Percentiles rank a stretch among this genome's conserved stretches.
Evolutionary conservation across 2,329 filamentous ascomycete genomes (phyloP).

Genomic region (Furcasterigmium furcatum): DNA sequence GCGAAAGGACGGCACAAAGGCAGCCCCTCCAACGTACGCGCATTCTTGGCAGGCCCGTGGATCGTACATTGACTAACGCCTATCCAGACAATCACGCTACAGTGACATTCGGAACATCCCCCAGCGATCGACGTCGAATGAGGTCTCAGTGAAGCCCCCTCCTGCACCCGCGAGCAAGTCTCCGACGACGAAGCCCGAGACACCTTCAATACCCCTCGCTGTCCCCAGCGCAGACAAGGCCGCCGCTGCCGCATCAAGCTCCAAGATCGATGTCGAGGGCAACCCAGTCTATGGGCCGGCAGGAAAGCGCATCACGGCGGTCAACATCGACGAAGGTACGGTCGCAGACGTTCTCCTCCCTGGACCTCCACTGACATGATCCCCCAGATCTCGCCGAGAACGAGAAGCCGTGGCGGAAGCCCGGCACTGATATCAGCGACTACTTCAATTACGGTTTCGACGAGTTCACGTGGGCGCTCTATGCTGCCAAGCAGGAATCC

Average conservation of each 20-base stretch:
- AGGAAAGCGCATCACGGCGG: slow-evolving; percentile 76
- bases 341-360: background rate
- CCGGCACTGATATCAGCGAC: slow-evolving; percentile 90
- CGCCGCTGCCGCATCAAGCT: slow-evolving; percentile 68
- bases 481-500: slow-evolving; percentile 82
- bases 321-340: slow-evolving; percentile 68
- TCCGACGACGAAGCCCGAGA: slow-evolving; percentile 24
- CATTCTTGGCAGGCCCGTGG: background rate
- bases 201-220: slow-evolving; percentile 19
- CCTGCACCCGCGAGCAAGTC: slow-evolving; percentile 39
- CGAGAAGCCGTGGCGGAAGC: slow-evolving; percentile 92
- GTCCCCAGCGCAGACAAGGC: slow-evolving; percentile 48
- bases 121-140: slow-evolving; percentile 53
- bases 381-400: slow-evolving; percentile 65
- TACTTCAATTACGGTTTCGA: slow-evolving; percentile 99
- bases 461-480: slow-evolving; percentile 96
- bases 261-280: slow-evolving; percentile 79
- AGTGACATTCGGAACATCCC: slow-evolving; percentile 65
- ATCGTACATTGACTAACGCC: background rate
- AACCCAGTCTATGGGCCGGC: slow-evolving; percentile 75
- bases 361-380: background rate
- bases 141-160: slow-evolving; percentile 41
- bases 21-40: slow-evolving; percentile 55
- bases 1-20: slow-evolving; percentile 60
- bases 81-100: slow-evolving; percentile 54